These are phyloP conservation scores for Mediolabrus comicus DNA, from an alignment of 108 stramenopile species.

Conservation along the genomic window DNA sequence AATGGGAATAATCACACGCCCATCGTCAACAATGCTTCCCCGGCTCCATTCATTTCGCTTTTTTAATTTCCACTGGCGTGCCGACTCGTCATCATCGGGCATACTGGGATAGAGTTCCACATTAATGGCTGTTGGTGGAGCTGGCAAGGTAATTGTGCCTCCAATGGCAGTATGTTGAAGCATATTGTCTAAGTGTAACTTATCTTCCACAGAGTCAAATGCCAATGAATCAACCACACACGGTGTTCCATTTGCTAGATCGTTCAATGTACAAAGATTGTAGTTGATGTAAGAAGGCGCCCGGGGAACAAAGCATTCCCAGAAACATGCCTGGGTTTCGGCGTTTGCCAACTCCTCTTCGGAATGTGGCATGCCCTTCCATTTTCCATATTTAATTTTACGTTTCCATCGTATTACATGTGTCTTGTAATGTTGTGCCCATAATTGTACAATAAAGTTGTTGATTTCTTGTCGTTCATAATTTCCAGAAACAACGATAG, in stretches of 20 bases:
- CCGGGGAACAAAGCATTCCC: conserved; percentile 11
- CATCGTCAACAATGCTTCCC: conserved; percentile 4
- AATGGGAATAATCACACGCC: conserved; percentile 5
- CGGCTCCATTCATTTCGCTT: not conserved
- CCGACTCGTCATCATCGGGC: not conserved
- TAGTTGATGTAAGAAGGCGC: not conserved
- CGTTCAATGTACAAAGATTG: not conserved
- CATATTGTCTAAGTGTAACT: not conserved
- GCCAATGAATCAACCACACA: not conserved
- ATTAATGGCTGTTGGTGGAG: conserved; percentile 12
- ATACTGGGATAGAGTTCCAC: conserved; percentile 9
- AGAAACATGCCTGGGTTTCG: conserved; percentile 1
- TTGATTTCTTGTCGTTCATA: conserved; percentile 11
- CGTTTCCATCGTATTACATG: conserved; percentile 17
- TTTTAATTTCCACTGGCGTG: not conserved
- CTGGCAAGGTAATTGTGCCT: conserved; percentile 1
- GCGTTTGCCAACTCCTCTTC: not conserved
- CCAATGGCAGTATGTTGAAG: not conserved
- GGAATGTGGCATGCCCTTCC: not conserved
- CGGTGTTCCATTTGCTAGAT: not conserved
- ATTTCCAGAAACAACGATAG: not conserved
- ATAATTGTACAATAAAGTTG: not conserved
- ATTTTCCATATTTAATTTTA: not conserved
- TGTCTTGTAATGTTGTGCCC: conserved; percentile 7
- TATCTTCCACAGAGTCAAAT: conserved; percentile 1